Evolutionary conservation across 768 basidiomycete species (phyloP).

Genomic region (Xerocomellus chrysenteron): DNA sequence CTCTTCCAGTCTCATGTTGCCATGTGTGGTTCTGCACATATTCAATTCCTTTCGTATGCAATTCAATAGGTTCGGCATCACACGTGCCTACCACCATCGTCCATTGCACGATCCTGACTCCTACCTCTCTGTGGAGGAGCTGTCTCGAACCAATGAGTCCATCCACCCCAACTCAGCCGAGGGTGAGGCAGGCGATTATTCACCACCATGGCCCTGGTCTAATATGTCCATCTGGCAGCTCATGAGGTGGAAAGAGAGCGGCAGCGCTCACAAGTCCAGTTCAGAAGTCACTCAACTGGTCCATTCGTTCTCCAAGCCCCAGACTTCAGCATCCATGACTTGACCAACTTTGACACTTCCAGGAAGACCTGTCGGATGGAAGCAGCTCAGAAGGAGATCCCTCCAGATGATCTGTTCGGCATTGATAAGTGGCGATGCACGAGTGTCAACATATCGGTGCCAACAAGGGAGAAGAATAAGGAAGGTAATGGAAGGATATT

Average conservation of each 20-base stretch:
- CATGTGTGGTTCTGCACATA: not conserved
- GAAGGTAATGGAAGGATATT: not conserved
- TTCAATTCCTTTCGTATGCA: not conserved
- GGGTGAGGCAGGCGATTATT: not conserved
- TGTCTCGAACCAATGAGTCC: not conserved
- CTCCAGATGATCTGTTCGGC: not conserved
- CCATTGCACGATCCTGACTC: too few species aligned
- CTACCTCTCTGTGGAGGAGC: too few species aligned
- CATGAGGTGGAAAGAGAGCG: not conserved
- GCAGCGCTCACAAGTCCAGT: not conserved
- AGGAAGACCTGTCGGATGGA: not conserved
- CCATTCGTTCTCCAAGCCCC: not conserved
- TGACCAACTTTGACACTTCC: not conserved
- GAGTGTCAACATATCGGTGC: too few species aligned
- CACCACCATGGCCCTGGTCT: not conserved
- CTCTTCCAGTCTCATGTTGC: not conserved
- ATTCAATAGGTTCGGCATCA: not conserved
- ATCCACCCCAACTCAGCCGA: not conserved
- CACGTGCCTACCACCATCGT: too few species aligned
- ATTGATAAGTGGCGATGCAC: not conserved
- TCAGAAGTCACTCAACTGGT: not conserved
- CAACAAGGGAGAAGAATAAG: too few species aligned
- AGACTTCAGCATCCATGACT: too few species aligned
- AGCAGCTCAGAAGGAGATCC: not conserved
- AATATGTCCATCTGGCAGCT: not conserved